Evolutionary conservation across 805 yeast genomes (phyloP).

Genomic region (Blastobotrys americana): DNA sequence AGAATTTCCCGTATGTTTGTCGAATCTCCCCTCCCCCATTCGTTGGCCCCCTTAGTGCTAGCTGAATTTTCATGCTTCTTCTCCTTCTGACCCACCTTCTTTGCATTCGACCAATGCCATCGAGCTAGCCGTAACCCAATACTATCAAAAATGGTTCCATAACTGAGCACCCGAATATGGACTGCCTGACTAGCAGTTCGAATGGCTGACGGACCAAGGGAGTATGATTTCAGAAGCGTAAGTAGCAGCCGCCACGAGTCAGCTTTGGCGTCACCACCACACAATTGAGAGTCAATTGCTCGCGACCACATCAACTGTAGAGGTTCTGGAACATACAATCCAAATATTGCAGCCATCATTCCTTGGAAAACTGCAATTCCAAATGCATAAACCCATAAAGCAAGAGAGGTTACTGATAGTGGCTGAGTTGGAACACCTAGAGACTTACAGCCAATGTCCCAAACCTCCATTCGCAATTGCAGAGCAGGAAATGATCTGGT

Average conservation of each 20-base stretch:
- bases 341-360: slow-evolving; percentile 14
- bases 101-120: slow-evolving; percentile 25
- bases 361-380: slow-evolving; percentile 15
- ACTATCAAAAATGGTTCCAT: slow-evolving; percentile 15
- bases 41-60: background rate
- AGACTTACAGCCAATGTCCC: slow-evolving; percentile 24
- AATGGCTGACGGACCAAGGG: slow-evolving; percentile 21
- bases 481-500: slow-evolving; percentile 9
- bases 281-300: slow-evolving; percentile 33
- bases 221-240: slow-evolving; percentile 24
- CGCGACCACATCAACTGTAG: slow-evolving; percentile 6
- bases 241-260: slow-evolving; percentile 21
- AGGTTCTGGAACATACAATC: slow-evolving; percentile 3
- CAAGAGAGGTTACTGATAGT: slow-evolving; percentile 8
- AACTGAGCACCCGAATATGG: slow-evolving; percentile 24
- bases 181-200: slow-evolving; percentile 27
- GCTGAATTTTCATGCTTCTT: slow-evolving; percentile 3
- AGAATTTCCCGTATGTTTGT: background rate
- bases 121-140: slow-evolving; percentile 11
- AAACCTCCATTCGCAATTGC: slow-evolving; percentile 11
- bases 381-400: slow-evolving; percentile 10
- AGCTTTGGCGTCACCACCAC: slow-evolving; percentile 31
- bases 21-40: background rate
- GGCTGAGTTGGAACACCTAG: slow-evolving; percentile 19
- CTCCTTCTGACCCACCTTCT: slow-evolving; percentile 12